Percentiles rank a stretch among this genome's conserved stretches.
These are phyloP conservation scores for Xylaria hypoxylon DNA, from an alignment of 2,329 filamentous ascomycete genomes.

Conservation along the genomic window DNA sequence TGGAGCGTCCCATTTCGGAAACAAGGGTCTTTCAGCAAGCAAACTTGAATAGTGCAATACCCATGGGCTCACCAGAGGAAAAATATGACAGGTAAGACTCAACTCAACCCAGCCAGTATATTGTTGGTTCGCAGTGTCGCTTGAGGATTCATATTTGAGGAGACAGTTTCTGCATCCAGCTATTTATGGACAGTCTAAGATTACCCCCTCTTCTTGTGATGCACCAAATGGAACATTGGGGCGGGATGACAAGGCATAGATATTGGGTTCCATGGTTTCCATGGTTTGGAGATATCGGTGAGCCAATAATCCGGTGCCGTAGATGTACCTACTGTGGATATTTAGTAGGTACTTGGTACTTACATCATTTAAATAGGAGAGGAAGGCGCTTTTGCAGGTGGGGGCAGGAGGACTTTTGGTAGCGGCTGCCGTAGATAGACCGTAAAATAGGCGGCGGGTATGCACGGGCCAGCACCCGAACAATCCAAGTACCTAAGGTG, in stretches of 20 bases:
- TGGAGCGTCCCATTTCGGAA: neutral
- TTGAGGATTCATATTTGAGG: neutral
- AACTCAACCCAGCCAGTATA: neutral
- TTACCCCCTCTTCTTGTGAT: conserved; percentile 8
- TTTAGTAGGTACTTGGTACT: neutral
- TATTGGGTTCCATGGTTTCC: neutral
- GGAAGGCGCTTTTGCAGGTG: neutral
- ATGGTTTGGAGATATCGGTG: conserved; percentile 14
- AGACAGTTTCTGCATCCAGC: conserved; percentile 16
- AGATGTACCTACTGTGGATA: neutral
- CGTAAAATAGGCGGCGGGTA: conserved; percentile 1
- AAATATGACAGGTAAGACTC: neutral
- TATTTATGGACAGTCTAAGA: conserved; percentile 26
- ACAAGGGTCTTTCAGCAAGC: neutral
- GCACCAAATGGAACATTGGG: conserved; percentile 14
- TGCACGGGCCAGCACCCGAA: conserved; percentile 26
- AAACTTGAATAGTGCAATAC: neutral
- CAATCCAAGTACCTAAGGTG: conserved; percentile 1
- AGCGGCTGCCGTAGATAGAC: too few species aligned
- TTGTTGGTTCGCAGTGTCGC: neutral
- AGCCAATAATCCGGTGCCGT: conserved; percentile 25
- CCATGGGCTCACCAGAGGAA: neutral
- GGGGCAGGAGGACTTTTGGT: too few species aligned
- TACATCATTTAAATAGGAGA: neutral
- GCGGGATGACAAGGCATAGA: neutral